Evolutionary conservation across 345 rosid species (phyloP).

Genomic region (Theobroma cacao): DNA sequence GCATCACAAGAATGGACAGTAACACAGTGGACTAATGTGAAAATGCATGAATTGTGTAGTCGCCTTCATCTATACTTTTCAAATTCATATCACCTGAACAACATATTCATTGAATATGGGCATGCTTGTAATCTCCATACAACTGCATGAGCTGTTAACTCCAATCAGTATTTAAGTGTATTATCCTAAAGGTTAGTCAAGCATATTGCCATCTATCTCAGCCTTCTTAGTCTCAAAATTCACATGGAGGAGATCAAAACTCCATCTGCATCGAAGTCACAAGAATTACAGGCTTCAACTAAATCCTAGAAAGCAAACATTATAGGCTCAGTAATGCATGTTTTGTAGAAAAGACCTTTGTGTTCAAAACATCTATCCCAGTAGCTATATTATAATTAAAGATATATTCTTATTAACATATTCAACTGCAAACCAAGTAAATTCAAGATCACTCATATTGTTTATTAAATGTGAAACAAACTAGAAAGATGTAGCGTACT

Average conservation of each 20-base stretch:
- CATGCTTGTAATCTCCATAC: neutral
- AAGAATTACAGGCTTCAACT: neutral
- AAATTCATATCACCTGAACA: neutral
- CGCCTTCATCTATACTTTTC: neutral
- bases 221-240: neutral
- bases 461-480: neutral
- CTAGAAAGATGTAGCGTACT: conserved; percentile 36
- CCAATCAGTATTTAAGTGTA: neutral
- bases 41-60: too few species aligned
- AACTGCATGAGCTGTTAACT: neutral
- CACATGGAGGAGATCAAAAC: neutral
- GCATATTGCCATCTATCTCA: neutral
- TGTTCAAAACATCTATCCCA: neutral
- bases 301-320: neutral
- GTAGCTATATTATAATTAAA: neutral
- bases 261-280: neutral
- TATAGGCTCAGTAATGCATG: neutral
- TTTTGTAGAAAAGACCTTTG: neutral
- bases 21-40: neutral
- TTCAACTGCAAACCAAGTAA: conserved; percentile 4
- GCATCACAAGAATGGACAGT: neutral
- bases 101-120: neutral
- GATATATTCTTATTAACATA: neutral
- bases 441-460: neutral
- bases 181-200: neutral